A percentile compares a stretch with the other conserved stretches of the same genome.
These are phyloP conservation scores for Psophocarpus tetragonolobus DNA, from an alignment of 306 rosid genomes.

Conservation along the genomic window DNA sequence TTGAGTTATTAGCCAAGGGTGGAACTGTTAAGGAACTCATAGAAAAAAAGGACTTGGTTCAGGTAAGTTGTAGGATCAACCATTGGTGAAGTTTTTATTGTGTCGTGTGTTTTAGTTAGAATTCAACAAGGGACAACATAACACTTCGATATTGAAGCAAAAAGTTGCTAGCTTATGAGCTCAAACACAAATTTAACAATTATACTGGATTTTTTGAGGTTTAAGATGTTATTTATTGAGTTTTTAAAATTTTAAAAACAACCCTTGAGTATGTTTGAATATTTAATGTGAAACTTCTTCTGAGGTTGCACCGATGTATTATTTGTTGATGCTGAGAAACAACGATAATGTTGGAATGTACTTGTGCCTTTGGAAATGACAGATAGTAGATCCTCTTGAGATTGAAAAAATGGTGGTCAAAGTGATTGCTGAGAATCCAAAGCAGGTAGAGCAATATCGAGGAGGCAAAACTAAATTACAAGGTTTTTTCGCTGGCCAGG, in stretches of 20 bases:
- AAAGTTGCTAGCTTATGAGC: background rate
- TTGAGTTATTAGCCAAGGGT: slow-evolving; percentile 85
- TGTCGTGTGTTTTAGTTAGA: background rate
- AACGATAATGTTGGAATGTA: slow-evolving; percentile 3
- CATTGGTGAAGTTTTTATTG: background rate
- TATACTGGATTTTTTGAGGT: background rate
- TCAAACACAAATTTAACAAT: slow-evolving; percentile 1
- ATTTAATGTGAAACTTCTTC: background rate
- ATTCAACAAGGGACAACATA: background rate
- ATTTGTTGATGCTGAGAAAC: slow-evolving; percentile 2
- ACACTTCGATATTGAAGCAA: background rate
- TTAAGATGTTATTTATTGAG: background rate
- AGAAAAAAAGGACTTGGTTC: slow-evolving; percentile 84
- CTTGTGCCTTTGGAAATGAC: slow-evolving; percentile 39
- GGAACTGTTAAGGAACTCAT: slow-evolving; percentile 87
- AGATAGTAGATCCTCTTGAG: slow-evolving; percentile 83
- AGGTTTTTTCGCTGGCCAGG: slow-evolving; percentile 96
- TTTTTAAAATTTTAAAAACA: background rate
- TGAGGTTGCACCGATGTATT: background rate
- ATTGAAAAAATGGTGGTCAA: slow-evolving; percentile 80
- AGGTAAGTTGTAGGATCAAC: slow-evolving; percentile 53
- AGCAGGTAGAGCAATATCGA: slow-evolving; percentile 83
- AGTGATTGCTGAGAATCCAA: slow-evolving; percentile 83
- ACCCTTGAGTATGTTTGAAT: background rate
- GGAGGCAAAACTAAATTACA: slow-evolving; percentile 86